Conservation (phyloP, 768 basidiomycete genomes). For the Dictyophora rubrovolvata region DNA sequence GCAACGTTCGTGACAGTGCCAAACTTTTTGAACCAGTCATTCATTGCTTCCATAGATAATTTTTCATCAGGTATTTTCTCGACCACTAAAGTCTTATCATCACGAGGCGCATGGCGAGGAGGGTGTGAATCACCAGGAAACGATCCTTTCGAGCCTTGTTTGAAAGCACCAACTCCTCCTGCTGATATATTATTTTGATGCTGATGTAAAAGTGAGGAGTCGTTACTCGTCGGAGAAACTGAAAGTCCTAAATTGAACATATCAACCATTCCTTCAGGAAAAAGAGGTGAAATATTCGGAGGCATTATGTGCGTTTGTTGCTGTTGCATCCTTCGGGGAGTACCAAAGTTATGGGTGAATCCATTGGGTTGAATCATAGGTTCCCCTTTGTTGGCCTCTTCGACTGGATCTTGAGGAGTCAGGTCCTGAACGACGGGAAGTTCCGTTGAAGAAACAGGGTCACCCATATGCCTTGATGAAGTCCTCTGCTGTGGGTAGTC, state of each 20-base stretch:
- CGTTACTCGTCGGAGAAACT: not conserved
- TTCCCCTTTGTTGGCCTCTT: constrained; percentile 5
- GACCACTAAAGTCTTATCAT: constrained; percentile 78
- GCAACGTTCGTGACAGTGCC: constrained; percentile 90
- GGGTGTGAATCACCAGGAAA: constrained; percentile 55
- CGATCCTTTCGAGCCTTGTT: constrained; percentile 45
- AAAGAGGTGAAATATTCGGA: not conserved
- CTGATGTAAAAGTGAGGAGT: not conserved
- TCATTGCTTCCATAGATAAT: constrained; percentile 66
- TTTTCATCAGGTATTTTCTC: constrained; percentile 89
- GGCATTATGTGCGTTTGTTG: not conserved
- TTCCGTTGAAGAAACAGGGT: constrained; percentile 44
- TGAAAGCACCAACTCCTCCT: not conserved
- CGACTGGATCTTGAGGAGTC: constrained; percentile 35
- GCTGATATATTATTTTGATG: not conserved
- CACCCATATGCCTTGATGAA: constrained; percentile 32
- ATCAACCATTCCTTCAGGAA: not conserved
- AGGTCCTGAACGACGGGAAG: constrained; percentile 78
- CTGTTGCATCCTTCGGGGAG: not conserved
- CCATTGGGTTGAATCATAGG: constrained; percentile 2
- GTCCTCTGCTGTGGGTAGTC: constrained; percentile 26
- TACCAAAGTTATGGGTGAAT: constrained; percentile 7
- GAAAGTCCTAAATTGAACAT: not conserved
- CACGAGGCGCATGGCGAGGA: constrained; percentile 47
- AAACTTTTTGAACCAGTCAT: constrained; percentile 85